Evolutionary conservation across 192 early-diverging fungal genomes (phyloP).

Genomic region (Coemansia sp.): DNA sequence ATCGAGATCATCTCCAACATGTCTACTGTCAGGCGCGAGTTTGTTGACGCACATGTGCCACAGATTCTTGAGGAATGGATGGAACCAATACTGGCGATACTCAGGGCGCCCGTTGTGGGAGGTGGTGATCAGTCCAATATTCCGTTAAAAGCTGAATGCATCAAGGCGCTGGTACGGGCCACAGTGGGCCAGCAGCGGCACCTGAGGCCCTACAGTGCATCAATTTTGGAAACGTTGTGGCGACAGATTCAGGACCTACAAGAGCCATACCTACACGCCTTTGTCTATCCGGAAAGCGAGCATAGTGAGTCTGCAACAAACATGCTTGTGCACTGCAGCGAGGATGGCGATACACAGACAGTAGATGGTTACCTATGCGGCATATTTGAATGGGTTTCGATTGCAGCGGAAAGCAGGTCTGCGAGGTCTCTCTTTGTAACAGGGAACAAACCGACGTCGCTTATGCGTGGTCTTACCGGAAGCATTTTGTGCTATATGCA

Average conservation of each 20-base stretch:
- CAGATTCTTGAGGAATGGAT: conserved; percentile 82
- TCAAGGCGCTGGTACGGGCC: conserved; percentile 36
- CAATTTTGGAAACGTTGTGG: conserved; percentile 42
- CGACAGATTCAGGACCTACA: conserved; percentile 34
- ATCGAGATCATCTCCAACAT: conserved; percentile 82
- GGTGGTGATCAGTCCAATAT: conserved; percentile 28
- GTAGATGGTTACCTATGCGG: conserved; percentile 39
- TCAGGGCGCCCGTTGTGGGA: conserved; percentile 57
- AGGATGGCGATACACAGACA: conserved; percentile 33
- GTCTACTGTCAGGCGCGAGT: conserved; percentile 71
- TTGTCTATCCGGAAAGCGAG: conserved; percentile 45
- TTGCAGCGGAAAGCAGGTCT: conserved; percentile 26
- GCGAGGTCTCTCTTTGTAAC: conserved; percentile 42
- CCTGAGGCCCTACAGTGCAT: conserved; percentile 21
- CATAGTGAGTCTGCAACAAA: conserved; percentile 38
- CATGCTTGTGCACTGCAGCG: conserved; percentile 33
- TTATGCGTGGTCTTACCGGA: conserved; percentile 61
- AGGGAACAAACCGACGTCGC: conserved; percentile 27
- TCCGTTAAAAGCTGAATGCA: conserved; percentile 45
- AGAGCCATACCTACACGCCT: conserved; percentile 41
- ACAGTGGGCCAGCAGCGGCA: conserved; percentile 31
- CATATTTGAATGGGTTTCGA: conserved; percentile 49
- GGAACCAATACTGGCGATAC: conserved; percentile 61
- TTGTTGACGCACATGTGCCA: conserved; percentile 65
- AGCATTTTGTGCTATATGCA: conserved; percentile 71